Conservation (phyloP, 805 yeast genomes). For the Wickerhamiella brachini region DNA sequence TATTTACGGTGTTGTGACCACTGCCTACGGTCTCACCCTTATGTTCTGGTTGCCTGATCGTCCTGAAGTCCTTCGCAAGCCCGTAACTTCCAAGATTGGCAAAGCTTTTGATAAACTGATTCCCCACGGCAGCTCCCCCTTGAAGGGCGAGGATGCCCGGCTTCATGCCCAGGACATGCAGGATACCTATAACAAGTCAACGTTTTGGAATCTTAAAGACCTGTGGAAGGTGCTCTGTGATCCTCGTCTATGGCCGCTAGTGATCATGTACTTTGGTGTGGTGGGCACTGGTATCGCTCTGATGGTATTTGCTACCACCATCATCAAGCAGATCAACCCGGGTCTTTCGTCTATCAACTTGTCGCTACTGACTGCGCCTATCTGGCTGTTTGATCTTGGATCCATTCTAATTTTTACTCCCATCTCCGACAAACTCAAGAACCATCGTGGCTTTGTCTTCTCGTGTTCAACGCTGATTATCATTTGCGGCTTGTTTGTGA, state of each 20-base stretch:
- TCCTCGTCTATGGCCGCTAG: conserved; percentile 60
- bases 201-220: conserved; percentile 48
- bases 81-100: conserved; percentile 2
- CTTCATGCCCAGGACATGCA: conserved; percentile 51
- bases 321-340: conserved; percentile 54
- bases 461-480: conserved; percentile 49
- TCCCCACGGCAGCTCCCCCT: conserved; percentile 13
- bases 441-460: conserved; percentile 48
- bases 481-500: conserved; percentile 59
- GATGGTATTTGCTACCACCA: conserved; percentile 72
- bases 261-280: conserved; percentile 83
- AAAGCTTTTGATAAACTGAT: conserved; percentile 2
- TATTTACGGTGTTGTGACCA: conserved; percentile 59
- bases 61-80: conserved; percentile 28
- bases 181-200: conserved; percentile 31
- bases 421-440: conserved; percentile 55
- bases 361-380: conserved; percentile 72
- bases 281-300: conserved; percentile 85
- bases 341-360: conserved; percentile 49
- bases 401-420: conserved; percentile 69
- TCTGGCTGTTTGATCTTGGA: conserved; percentile 74
- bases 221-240: conserved; percentile 43
- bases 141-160: conserved; percentile 37
- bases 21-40: conserved; percentile 46
- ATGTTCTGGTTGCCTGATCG: conserved; percentile 83